Conservation (phyloP, 768 basidiomycete genomes). For the Clitopilus hobsonii region DNA sequence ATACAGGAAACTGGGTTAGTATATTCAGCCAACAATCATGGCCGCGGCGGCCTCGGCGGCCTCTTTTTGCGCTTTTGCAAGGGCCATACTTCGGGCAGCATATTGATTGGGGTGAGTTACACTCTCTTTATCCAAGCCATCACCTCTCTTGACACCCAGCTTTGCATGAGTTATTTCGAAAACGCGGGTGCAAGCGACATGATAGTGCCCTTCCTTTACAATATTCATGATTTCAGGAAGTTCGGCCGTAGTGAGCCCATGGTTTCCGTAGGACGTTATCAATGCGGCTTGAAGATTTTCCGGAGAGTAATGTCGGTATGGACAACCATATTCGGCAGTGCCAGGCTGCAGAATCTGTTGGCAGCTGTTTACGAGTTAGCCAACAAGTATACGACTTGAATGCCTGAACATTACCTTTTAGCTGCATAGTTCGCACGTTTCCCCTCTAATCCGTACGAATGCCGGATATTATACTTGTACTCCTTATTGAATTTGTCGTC, state of each 20-base stretch:
- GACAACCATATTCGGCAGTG: slow-evolving; percentile 77
- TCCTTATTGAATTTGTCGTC: slow-evolving; percentile 99
- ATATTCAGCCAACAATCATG: neutral
- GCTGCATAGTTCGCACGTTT: slow-evolving; percentile 93
- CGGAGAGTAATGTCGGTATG: slow-evolving; percentile 83
- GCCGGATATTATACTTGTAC: slow-evolving; percentile 95
- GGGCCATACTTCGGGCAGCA: slow-evolving; percentile 66
- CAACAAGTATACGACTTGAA: slow-evolving; percentile 1
- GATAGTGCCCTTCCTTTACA: slow-evolving; percentile 80
- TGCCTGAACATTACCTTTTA: slow-evolving; percentile 52
- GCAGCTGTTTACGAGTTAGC: slow-evolving; percentile 54
- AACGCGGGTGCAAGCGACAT: slow-evolving; percentile 95
- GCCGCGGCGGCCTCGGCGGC: neutral
- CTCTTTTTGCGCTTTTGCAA: slow-evolving; percentile 30
- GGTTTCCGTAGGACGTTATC: slow-evolving; percentile 57
- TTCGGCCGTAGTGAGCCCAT: slow-evolving; percentile 63
- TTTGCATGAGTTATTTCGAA: slow-evolving; percentile 87
- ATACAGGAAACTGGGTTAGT: no score
- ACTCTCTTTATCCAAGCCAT: slow-evolving; percentile 81
- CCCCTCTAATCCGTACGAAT: slow-evolving; percentile 91
- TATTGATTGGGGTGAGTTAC: slow-evolving; percentile 96
- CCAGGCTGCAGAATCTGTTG: slow-evolving; percentile 75
- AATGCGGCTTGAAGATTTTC: slow-evolving; percentile 82
- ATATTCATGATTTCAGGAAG: slow-evolving; percentile 77
- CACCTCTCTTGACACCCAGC: slow-evolving; percentile 77